Percentiles rank a stretch among this genome's conserved stretches.
These are phyloP conservation scores for Globisporangium cylindrosporum DNA, from an alignment of 352 stramenopile genomes.

Conservation along the genomic window DNA sequence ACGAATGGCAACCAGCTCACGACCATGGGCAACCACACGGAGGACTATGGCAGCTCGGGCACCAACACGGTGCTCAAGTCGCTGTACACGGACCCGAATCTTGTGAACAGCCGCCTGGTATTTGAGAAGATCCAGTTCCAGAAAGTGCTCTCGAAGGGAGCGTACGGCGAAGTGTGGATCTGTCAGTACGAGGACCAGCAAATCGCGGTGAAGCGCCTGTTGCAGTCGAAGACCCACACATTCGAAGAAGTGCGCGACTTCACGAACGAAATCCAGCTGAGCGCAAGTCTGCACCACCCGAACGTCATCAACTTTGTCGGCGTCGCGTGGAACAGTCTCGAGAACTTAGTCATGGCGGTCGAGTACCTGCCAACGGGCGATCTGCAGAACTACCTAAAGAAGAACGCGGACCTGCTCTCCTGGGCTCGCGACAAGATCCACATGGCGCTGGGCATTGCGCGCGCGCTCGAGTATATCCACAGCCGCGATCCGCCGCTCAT, in stretches of 20 bases:
- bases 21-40: slow-evolving; percentile 1
- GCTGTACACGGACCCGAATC: slow-evolving; percentile 33
- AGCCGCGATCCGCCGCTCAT: slow-evolving; percentile 39
- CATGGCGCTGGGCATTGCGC: slow-evolving; percentile 41
- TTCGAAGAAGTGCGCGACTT: slow-evolving; percentile 29
- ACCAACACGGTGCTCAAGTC: slow-evolving; percentile 14
- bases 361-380: slow-evolving; percentile 51
- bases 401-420: slow-evolving; percentile 18
- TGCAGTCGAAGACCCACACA: slow-evolving; percentile 34
- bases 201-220: slow-evolving; percentile 51
- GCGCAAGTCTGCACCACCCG: slow-evolving; percentile 33
- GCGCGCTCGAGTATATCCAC: slow-evolving; percentile 48
- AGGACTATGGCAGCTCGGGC: slow-evolving; percentile 24
- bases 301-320: slow-evolving; percentile 52
- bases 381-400: slow-evolving; percentile 33
- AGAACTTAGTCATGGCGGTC: slow-evolving; percentile 52
- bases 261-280: slow-evolving; percentile 47
- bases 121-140: slow-evolving; percentile 29
- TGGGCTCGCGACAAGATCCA: slow-evolving; percentile 33
- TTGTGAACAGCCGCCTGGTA: slow-evolving; percentile 42
- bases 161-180: slow-evolving; percentile 57
- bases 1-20: slow-evolving; percentile 7
- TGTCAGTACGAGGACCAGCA: slow-evolving; percentile 33
- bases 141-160: slow-evolving; percentile 32
- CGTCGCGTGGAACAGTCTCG: slow-evolving; percentile 48